phyloP scores from a whole-genome alignment of 192 early-diverging fungal genomes.

The Gryganskiella cystojenkinii region DNA sequence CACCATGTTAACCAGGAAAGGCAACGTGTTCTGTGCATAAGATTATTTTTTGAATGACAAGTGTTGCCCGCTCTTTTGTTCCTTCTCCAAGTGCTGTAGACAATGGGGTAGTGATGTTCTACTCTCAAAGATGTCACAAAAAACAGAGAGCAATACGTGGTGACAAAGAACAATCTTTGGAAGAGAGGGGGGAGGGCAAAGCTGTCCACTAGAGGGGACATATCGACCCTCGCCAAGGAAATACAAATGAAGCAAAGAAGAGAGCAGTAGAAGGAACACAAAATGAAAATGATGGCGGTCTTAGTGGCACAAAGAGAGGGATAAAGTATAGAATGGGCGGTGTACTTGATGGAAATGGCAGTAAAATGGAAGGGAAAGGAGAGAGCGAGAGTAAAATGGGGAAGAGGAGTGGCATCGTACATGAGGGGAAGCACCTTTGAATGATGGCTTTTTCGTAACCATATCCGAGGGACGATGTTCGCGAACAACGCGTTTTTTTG shows the following conservation, averaged over 20 bases:
- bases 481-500: neutral
- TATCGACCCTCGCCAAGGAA: too few relatives aligned
- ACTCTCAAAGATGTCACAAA: too few relatives aligned
- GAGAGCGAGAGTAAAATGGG: neutral
- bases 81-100: too few relatives aligned
- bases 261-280: too few relatives aligned
- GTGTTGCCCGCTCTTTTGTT: too few relatives aligned
- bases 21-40: too few relatives aligned
- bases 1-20: too few relatives aligned
- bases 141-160: too few relatives aligned
- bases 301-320: neutral
- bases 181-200: too few relatives aligned
- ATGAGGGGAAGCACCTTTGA: neutral
- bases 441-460: neutral
- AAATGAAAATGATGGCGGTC: neutral
- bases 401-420: neutral
- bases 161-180: too few relatives aligned
- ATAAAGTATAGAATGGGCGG: neutral
- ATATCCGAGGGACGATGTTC: conserved; percentile 5
- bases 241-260: neutral
- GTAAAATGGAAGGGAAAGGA: neutral
- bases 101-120: too few relatives aligned
- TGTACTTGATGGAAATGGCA: neutral
- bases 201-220: neutral
- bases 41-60: too few relatives aligned